These are phyloP conservation scores for Ceratocystis cacaofunesta DNA, from an alignment of 2,329 filamentous ascomycete genomes.

Conservation along the genomic window DNA sequence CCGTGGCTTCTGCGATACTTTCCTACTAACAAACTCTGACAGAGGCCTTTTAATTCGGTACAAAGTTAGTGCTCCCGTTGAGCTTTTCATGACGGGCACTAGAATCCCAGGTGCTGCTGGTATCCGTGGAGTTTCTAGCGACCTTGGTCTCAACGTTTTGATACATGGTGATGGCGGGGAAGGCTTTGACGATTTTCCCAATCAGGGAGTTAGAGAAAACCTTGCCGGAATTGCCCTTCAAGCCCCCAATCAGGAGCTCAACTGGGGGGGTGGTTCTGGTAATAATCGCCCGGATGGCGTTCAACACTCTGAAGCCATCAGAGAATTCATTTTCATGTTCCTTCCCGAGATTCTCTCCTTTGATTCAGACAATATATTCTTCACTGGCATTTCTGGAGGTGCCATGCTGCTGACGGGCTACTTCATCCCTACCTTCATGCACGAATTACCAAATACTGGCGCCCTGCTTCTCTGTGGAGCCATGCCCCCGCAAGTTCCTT, in stretches of 20 bases:
- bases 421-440: constrained; percentile 42
- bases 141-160: constrained; percentile 40
- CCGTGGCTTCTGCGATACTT: constrained; percentile 15
- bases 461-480: constrained; percentile 43
- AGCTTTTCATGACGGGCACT: constrained; percentile 36
- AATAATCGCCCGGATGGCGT: constrained; percentile 39
- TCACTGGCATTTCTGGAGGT: constrained; percentile 43
- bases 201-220: constrained; percentile 35
- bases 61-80: constrained; percentile 39
- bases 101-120: constrained; percentile 33
- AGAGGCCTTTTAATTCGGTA: constrained; percentile 40
- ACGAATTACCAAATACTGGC: constrained; percentile 34
- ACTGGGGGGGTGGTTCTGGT: constrained; percentile 38
- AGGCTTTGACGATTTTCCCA: constrained; percentile 43
- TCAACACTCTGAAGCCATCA: constrained; percentile 40
- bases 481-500: constrained; percentile 36
- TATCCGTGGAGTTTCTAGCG: constrained; percentile 22
- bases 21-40: background rate
- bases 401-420: constrained; percentile 39
- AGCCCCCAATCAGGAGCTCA: constrained; percentile 38
- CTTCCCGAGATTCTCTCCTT: constrained; percentile 40
- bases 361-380: constrained; percentile 36
- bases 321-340: constrained; percentile 38
- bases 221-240: constrained; percentile 39
- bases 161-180: constrained; percentile 46